Percentiles rank a stretch among this genome's conserved stretches.
Evolutionary conservation across 2,329 filamentous ascomycete genomes (phyloP).

Genomic region (Aspergillus ruber): DNA sequence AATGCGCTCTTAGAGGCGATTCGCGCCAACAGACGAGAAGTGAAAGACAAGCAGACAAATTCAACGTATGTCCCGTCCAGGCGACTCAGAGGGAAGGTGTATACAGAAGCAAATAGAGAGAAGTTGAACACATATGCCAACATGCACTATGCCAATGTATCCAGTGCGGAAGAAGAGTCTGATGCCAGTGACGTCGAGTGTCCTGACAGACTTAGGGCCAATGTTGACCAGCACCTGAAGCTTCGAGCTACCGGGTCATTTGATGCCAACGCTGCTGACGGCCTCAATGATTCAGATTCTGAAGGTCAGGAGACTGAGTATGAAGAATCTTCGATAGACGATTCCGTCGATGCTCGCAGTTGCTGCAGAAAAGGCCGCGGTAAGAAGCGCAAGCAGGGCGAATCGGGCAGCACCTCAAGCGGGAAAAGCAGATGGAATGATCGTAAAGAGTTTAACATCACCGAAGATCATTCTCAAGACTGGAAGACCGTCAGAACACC

Average conservation of each 20-base stretch:
- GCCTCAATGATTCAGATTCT: not conserved
- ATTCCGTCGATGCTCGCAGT: not conserved
- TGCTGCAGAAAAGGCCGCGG: not conserved
- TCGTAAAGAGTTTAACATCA: conserved; percentile 19
- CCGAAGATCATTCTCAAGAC: conserved; percentile 4
- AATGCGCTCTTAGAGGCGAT: conserved; percentile 26
- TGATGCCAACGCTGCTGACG: not conserved
- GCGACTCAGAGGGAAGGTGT: conserved; percentile 23
- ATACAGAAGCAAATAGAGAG: conserved; percentile 12
- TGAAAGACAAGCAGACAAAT: conserved; percentile 31
- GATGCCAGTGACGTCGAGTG: conserved; percentile 6
- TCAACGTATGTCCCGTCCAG: conserved; percentile 32
- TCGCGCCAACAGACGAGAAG: conserved; percentile 20
- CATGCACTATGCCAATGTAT: conserved; percentile 10
- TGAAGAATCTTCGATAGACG: conserved; percentile 6
- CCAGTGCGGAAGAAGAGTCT: conserved; percentile 10
- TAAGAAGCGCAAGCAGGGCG: conserved; percentile 5
- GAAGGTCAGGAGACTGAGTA: conserved; percentile 5
- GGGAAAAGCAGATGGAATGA: conserved; percentile 10
- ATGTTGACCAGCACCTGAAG: conserved; percentile 7
- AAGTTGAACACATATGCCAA: not conserved
- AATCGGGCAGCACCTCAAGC: conserved; percentile 8
- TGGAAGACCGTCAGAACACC: conserved; percentile 26
- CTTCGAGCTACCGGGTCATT: not conserved
- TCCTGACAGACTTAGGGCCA: conserved; percentile 11